Base-by-base conservation (phyloP, 441 rosid species). In the Corymbia citriodora region DNA sequence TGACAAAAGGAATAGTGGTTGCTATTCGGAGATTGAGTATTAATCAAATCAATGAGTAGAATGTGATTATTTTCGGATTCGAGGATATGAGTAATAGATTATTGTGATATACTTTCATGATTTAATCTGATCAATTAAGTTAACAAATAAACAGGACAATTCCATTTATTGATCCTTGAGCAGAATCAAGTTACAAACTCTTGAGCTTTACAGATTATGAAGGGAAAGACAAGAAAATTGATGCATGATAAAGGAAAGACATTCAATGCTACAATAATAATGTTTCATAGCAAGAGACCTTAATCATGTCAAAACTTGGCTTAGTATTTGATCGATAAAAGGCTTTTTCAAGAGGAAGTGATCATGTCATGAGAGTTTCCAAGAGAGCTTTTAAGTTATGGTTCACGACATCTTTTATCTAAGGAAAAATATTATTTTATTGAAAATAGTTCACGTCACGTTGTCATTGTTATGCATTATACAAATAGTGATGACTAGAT, bases 381-480 rank as follows among this genome's bases (percentile, higher is more conserved):
- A 29, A 6, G 9, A 29, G 14, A 59, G 27, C 15, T 59, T 59
- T 17, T 8, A 63, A 63, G 31, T 63, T 63, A 63, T n/a, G 14
- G 33, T 13, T 63, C 29, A 63, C 2, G 33, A 13, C 11, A 2
- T 12, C 4, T 2, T 63, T 29, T 29, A 63, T 63, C 1, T 15
- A 13, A 63, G 10, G 2, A 55, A 19, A 63, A 63, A 63, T 29
- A 13, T 13, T n/a, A 2, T 31, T 15, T 68, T 2, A 2, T 68
- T 68, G 36, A 68, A 68, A 68, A 31, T 31, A n/a, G 21, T 68
- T 6, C 79, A 31, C 1, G 40, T 16, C 65, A 59, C 1, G 12
- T 5, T 31, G 10, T 31, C 6, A 6, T 4, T 3, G 5, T n/a
- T 12, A 16, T 18, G 4, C 21, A 4, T 31, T 16, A 8, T 18